Base-by-base conservation (phyloP, 1,284 basidiomycete species). In the Entoloma clypeatum region DNA sequence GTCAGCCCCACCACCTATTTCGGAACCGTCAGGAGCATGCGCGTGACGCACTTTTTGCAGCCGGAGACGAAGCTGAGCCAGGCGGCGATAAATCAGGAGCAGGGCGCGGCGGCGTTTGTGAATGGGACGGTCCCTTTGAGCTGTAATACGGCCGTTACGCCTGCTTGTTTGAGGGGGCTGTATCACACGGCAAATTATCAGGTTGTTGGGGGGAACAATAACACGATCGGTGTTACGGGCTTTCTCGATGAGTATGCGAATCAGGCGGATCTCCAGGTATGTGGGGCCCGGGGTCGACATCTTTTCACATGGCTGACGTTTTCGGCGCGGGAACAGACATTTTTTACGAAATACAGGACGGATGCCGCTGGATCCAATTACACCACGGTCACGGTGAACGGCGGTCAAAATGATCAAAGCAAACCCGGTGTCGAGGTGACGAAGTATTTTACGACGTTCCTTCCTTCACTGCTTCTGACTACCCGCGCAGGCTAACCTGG, bases 1-100 rank as follows among this genome's bases (percentile, higher is more conserved):
- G 64, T 81, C 23, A 60, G 73, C 4, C 79, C 79, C 0, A 80
- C 78, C 1, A 81, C 78, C 6, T 77, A 75, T 53, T 81, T 82
- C 48, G 71, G 75, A 10, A 69, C 68, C 14, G 62, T 75, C 43
- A 62, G 60, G 9, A 63, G 61, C 48, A 74, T 78, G 69, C 65
- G 62, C 43, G 53, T 62, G 10, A 72, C 69, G 35, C 69, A 65
- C 53, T 68, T 65, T 51, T 36, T 72, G 21, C 59, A 63, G 52
- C 65, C 69, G 1, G 57, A 71, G 14, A 58, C 62, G 31, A 54
- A 61, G 18, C 52, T 58, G 33, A 31, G 61, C 11, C n/a, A n/a
- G n/a, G 52, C 48, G 14, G 52, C 50, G 17, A 57, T 58, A 23
- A 43, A 41, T 47, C 39, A 41, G 47, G 48, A 45, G 13, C 38